Percentiles rank a stretch among this genome's conserved stretches.
Conservation (phyloP, 2,329 filamentous ascomycete genomes). For the Exophiala sp. region DNA sequence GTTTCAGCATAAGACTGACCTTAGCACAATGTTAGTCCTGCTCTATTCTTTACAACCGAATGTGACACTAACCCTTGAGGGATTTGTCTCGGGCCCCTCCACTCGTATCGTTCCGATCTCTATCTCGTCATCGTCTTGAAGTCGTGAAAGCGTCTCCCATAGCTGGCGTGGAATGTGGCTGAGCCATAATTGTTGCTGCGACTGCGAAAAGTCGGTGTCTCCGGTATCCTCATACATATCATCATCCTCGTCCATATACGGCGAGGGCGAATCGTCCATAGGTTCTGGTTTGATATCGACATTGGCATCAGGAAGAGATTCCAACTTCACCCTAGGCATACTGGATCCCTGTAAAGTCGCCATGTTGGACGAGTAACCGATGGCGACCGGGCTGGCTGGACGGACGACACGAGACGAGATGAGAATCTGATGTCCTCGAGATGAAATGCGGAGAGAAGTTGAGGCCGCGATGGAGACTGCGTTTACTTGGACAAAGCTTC, state of each 20-base stretch:
- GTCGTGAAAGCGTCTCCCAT: constrained; percentile 72
- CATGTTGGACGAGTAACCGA: constrained; percentile 11
- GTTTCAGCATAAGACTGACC: constrained; percentile 67
- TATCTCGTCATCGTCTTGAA: constrained; percentile 79
- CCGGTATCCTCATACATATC: constrained; percentile 68
- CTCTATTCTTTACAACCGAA: constrained; percentile 2
- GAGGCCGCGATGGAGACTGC: too few relatives aligned
- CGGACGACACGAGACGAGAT: too few relatives aligned
- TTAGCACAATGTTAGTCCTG: constrained; percentile 42
- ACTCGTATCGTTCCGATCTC: constrained; percentile 71
- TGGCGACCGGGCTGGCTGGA: background rate
- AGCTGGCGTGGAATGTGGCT: constrained; percentile 75
- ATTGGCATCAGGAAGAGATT: constrained; percentile 16
- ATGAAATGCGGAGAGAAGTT: background rate
- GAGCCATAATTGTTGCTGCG: constrained; percentile 59
- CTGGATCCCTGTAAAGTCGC: constrained; percentile 21
- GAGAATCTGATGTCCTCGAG: background rate
- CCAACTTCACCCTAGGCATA: constrained; percentile 24
- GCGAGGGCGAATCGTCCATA: constrained; percentile 23
- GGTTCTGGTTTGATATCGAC: constrained; percentile 27
- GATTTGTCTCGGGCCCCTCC: constrained; percentile 53
- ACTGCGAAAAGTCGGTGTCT: constrained; percentile 57
- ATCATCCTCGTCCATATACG: constrained; percentile 51
- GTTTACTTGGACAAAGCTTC: too few relatives aligned
- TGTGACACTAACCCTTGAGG: constrained; percentile 41